Percentiles rank a stretch among this genome's conserved stretches.
phyloP scores from a whole-genome alignment of 176 grass and related monocot genomes.

The Triticum dicoccoides region DNA sequence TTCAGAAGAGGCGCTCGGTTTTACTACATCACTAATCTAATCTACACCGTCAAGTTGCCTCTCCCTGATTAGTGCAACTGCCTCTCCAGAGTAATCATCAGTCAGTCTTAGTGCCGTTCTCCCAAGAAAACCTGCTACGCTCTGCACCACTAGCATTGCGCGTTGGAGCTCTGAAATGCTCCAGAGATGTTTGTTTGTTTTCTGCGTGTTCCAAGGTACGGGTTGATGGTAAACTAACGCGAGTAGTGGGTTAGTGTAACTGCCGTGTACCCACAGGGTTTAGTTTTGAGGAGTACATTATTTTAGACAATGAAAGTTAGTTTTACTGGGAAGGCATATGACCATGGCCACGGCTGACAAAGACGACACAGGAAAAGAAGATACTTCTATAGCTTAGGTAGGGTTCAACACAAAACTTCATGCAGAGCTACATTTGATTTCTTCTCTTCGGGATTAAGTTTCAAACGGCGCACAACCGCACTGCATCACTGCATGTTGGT shows the following conservation, averaged over 20 bases:
- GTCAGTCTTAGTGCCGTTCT: not conserved
- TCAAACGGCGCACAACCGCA: not conserved
- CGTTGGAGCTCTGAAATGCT: conserved; percentile 34
- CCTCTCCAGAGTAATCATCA: conserved; percentile 6
- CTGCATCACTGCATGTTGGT: not conserved
- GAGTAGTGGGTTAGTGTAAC: conserved; percentile 18
- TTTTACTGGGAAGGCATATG: too few relatives aligned
- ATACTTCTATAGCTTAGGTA: too few relatives aligned
- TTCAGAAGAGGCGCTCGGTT: not conserved
- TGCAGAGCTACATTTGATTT: too few relatives aligned
- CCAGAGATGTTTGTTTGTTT: conserved; percentile 14
- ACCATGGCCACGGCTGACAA: too few relatives aligned
- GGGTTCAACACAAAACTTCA: too few relatives aligned
- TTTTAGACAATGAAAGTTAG: too few relatives aligned
- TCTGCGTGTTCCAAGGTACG: not conserved
- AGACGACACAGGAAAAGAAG: too few relatives aligned
- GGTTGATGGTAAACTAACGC: not conserved
- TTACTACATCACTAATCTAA: not conserved
- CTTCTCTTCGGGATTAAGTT: too few relatives aligned
- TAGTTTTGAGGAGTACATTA: too few relatives aligned
- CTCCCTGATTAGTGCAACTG: not conserved
- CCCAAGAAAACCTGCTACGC: conserved; percentile 27
- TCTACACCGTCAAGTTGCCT: conserved; percentile 37
- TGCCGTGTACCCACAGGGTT: not conserved
- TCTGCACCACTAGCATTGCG: conserved; percentile 23